Evolutionary conservation across 345 rosid species (phyloP).

Genomic region (Melaleuca alternifolia): DNA sequence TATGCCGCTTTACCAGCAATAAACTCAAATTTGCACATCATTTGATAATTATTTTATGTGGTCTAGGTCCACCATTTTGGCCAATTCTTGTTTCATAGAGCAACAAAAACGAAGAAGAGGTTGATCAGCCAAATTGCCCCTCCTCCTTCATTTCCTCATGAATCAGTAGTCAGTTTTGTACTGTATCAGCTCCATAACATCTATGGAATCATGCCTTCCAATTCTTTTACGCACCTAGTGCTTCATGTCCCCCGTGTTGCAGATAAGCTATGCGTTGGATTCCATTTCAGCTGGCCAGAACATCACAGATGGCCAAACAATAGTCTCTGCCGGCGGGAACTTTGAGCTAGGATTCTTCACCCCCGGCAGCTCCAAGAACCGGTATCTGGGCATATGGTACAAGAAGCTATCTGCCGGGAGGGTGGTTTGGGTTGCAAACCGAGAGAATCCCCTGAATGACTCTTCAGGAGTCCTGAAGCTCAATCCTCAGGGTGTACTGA

Average conservation of each 20-base stretch:
- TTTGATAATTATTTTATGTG: too few species aligned
- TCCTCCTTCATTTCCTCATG: not conserved
- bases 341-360: constrained; percentile 32
- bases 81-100: not conserved
- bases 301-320: not conserved
- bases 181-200: not conserved
- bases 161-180: not conserved
- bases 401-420: constrained; percentile 5
- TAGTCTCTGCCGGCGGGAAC: not conserved
- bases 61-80: not conserved
- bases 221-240: not conserved
- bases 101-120: not conserved
- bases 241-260: not conserved
- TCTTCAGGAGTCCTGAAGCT: constrained; percentile 15
- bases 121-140: not conserved
- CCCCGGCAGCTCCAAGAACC: constrained; percentile 3
- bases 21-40: too few species aligned
- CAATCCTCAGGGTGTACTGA: constrained; percentile 1
- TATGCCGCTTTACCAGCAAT: too few species aligned
- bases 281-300: not conserved
- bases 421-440: constrained; percentile 37
- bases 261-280: not conserved
- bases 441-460: constrained; percentile 16
- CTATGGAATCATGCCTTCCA: not conserved
- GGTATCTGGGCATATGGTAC: constrained; percentile 24